Percentiles rank a stretch among this genome's conserved stretches.
Conservation (phyloP, 306 rosid species). For the Arachis hypogaea region DNA sequence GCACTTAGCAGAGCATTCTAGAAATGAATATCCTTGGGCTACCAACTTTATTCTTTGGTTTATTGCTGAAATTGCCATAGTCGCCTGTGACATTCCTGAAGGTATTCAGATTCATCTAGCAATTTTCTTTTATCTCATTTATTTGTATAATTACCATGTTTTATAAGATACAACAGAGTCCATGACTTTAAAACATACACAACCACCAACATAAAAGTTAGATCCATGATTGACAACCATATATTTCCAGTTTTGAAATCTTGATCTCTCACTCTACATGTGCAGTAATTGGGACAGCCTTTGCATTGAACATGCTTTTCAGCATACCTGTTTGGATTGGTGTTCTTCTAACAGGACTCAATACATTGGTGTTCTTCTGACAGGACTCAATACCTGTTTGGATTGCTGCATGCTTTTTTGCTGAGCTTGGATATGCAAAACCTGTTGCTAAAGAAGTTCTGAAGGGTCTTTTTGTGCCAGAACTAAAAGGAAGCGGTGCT, state of each 20-base stretch:
- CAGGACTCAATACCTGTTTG: slow-evolving; percentile 36
- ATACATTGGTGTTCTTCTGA: slow-evolving; percentile 40
- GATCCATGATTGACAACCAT: no score
- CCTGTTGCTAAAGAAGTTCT: no score
- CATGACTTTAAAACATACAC: slow-evolving; percentile 12
- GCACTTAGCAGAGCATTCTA: slow-evolving; percentile 73
- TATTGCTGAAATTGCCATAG: slow-evolving; percentile 91
- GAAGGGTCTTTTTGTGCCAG: no score
- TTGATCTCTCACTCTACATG: slow-evolving; percentile 44
- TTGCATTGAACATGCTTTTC: slow-evolving; percentile 62
- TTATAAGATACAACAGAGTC: not conserved
- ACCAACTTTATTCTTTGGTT: slow-evolving; percentile 84
- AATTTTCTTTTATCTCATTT: not conserved
- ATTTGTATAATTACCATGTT: no score
- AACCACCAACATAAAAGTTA: not conserved
- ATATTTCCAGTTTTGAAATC: slow-evolving; percentile 4
- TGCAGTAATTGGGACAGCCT: slow-evolving; percentile 60
- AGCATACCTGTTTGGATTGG: slow-evolving; percentile 56
- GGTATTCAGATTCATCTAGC: slow-evolving; percentile 51
- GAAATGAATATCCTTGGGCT: slow-evolving; percentile 70
- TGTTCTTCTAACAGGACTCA: no score
- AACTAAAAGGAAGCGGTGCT: slow-evolving; percentile 89
- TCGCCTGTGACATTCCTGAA: slow-evolving; percentile 98
- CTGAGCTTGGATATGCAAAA: no score
- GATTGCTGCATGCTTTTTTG: no score